Conservation (phyloP, 768 basidiomycete species). For the Phanerodontia chrysosporium region DNA sequence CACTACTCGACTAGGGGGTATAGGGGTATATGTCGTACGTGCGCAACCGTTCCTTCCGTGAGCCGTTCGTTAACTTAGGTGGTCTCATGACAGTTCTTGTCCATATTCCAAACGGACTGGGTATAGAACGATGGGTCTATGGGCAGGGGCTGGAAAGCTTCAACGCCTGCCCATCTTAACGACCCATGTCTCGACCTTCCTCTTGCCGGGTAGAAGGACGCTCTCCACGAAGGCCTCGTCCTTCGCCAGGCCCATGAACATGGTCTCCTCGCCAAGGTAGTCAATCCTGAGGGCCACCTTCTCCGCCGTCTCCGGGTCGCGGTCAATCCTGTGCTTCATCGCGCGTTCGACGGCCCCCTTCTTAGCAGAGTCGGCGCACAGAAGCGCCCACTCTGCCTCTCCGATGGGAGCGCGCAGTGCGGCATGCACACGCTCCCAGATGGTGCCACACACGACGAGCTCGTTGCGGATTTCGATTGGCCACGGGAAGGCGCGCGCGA, state of each 20-base stretch:
- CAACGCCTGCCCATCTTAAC: conserved; percentile 41
- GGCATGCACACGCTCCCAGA: conserved; percentile 52
- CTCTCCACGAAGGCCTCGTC: conserved; percentile 53
- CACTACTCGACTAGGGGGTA: background rate
- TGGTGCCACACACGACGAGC: conserved; percentile 42
- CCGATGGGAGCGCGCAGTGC: conserved; percentile 48
- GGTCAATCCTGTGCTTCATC: conserved; percentile 41
- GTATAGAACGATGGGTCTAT: too few relatives aligned
- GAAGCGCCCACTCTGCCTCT: conserved; percentile 68
- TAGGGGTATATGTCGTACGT: background rate
- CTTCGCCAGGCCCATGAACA: conserved; percentile 60
- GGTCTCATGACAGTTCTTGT: too few relatives aligned
- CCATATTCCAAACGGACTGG: too few relatives aligned
- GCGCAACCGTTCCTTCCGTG: too few relatives aligned
- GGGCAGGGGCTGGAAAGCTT: too few relatives aligned
- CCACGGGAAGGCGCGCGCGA: conserved; percentile 67
- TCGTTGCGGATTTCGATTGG: conserved; percentile 47
- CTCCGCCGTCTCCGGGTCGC: conserved; percentile 28
- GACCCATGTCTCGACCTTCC: conserved; percentile 54
- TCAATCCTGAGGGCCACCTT: conserved; percentile 51
- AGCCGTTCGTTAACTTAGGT: too few relatives aligned
- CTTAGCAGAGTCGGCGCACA: conserved; percentile 39
- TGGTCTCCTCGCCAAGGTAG: conserved; percentile 52
- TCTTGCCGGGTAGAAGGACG: conserved; percentile 43
- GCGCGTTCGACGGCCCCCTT: conserved; percentile 45